Base-by-base conservation (phyloP, 805 yeast genomes). In the Kluyveromyces wickerhamii region DNA sequence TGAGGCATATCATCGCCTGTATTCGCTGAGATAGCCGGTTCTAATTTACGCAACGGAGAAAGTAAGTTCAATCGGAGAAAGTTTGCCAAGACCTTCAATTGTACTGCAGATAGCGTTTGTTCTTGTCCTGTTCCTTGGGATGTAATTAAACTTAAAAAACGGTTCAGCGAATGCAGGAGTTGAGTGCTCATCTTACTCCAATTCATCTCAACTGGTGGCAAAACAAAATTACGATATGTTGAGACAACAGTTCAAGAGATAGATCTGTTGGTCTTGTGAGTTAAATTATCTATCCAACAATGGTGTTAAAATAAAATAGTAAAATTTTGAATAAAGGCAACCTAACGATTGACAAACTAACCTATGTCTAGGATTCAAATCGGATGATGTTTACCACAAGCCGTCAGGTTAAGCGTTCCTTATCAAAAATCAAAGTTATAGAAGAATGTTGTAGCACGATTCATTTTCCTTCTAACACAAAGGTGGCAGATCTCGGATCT, bases 131-230 rank as follows among this genome's bases (percentile, higher is more conserved):
- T 39, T 25, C 47, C 45, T 8, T 25, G 13, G 7, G 26, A 22
- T 8, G 19, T 18, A 7, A 19, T 30, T 3, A 30, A 26, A 19
- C 16, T 21, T 4, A 48, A 43, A 35, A 49, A 49, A 21, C 33
- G 36, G 29, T 52, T 52, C 33, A 54, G 34, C 3, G 49, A 39
- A 18, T 46, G 49, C 21, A 48, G 45, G 15, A 52, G 36, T 24
- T 40, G 43, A 8, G 44, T 41, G 19, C 51, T 54, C 7, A 27
- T 29, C 26, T 39, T 34, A 20, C 37, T 18, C 25, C 23, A 21
- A 13, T 32, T 36, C 40, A 37, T 37, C 11, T n/a, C 14, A 25
- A n/a, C 12, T 25, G 7, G 27, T 7, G 27, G 12, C 12, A n/a
- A 10, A 12, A n/a, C 11, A 9, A 21, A 21, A 21, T 11, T 9